A percentile compares a stretch with the other conserved stretches of the same genome.
These are phyloP conservation scores for Pulveroboletus sp. DNA, from an alignment of 768 basidiomycete genomes.

Conservation along the genomic window DNA sequence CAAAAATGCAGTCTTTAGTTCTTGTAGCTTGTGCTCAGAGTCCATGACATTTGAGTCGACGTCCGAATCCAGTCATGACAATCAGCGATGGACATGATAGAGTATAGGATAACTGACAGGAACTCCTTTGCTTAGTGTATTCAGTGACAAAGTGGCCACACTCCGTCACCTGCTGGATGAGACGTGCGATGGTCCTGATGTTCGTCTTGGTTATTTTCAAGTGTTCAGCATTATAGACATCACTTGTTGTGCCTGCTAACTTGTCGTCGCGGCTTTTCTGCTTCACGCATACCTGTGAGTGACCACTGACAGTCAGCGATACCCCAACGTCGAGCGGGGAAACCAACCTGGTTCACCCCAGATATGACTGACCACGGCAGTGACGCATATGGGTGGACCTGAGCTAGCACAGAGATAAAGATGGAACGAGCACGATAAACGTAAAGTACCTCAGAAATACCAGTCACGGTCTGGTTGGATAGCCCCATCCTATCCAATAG, in stretches of 20 bases:
- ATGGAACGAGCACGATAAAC: background rate
- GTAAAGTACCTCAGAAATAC: background rate
- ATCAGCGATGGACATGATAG: background rate
- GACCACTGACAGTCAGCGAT: too few species aligned
- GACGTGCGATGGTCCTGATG: background rate
- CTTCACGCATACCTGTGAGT: background rate
- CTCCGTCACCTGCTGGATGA: background rate
- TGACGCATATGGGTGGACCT: slow-evolving; percentile 1
- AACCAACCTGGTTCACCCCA: background rate
- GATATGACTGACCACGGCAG: slow-evolving; percentile 2
- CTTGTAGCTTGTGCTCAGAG: background rate
- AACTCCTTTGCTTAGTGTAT: background rate
- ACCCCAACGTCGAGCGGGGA: background rate
- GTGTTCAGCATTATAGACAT: background rate
- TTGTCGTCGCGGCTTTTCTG: background rate
- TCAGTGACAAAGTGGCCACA: background rate
- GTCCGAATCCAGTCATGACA: background rate
- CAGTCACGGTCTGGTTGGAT: background rate
- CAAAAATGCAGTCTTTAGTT: background rate
- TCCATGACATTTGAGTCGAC: background rate
- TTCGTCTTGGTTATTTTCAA: background rate
- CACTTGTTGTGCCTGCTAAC: background rate
- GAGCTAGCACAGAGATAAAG: too few species aligned
- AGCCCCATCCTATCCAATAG: background rate
- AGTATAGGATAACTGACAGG: background rate